Evolutionary conservation across 108 stramenopile species (phyloP), one percentile per base, ranked within the genome.

Genomic region (Pseudonitzschia multistriata): DNA sequence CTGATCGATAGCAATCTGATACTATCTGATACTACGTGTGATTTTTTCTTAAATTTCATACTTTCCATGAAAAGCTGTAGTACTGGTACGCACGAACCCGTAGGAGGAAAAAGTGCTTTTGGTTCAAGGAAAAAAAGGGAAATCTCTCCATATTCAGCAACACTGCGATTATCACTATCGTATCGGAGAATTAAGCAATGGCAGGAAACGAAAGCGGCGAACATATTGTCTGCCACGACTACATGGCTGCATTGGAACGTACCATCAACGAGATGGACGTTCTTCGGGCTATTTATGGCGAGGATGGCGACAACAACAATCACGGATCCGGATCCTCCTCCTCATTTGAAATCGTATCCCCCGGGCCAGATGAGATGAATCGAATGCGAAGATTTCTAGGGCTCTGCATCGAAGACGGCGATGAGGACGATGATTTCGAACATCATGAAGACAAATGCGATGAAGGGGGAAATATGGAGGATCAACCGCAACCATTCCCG

Each of bases 191-290:
- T 6, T 3, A 55, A 55, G 27, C 8, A 55, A 55, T 55, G 29
- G 24, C 54, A 55, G 29, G n/a, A 21, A 30, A 55, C 11, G 54
- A 55, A 21, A 45, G 17, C 42, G 1, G 17, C 17, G 42, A 45
- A 13, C 15, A 45, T 17, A 45, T 17, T 45, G 8, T 17, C 42
- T 10, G 2, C 42, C 29, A 55, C 54, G 54, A 55, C 29, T 55
- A 35, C 33, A 45, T 34, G 81, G 74, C 50, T 27, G 37, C 49
- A 19, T 36, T 84, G 25, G 83, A 84, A 52, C 80, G 83, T 0
- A 30, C 60, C 21, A 62, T 84, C n/a, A 64, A 70, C 21, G 83
- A 84, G 47, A 81, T 81, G 36, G 80, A 84, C 17, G 83, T 73
- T 3, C 45, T 84, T 14, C 25, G 56, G 27, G 71, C 73, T 30